Evolutionary conservation across 2,329 filamentous ascomycete species (phyloP).

Genomic region (Colletotrichum trifolii): DNA sequence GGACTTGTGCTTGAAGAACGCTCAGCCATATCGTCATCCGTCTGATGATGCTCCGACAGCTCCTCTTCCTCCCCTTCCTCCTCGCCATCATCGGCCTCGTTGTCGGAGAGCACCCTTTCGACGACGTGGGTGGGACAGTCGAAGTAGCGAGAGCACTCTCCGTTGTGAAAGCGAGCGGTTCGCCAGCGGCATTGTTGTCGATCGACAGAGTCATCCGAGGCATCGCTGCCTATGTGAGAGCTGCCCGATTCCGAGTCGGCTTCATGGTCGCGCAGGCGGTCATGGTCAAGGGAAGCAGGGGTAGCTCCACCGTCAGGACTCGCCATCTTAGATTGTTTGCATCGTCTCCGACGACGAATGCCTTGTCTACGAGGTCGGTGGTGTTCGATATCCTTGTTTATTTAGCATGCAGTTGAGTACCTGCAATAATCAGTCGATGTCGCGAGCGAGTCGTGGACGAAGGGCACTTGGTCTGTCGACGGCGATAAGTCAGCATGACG

Average conservation of each 20-base stretch:
- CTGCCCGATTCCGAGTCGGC: slow-evolving; percentile 46
- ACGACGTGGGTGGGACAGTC: slow-evolving; percentile 61
- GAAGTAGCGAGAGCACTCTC: slow-evolving; percentile 59
- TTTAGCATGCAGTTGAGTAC: slow-evolving; percentile 2
- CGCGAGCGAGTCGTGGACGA: slow-evolving; percentile 28
- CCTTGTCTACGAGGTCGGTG: not conserved
- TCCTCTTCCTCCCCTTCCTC: slow-evolving; percentile 14
- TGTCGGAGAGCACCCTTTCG: slow-evolving; percentile 51
- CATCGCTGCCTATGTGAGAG: slow-evolving; percentile 53
- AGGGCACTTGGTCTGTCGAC: slow-evolving; percentile 28
- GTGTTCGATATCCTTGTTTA: not conserved
- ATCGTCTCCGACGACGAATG: slow-evolving; percentile 22
- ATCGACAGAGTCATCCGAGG: slow-evolving; percentile 34
- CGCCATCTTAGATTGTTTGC: slow-evolving; percentile 47
- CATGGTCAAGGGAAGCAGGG: slow-evolving; percentile 38
- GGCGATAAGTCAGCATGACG: slow-evolving; percentile 37
- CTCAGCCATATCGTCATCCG: slow-evolving; percentile 5
- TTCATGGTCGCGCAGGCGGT: slow-evolving; percentile 34
- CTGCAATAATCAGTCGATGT: slow-evolving; percentile 29
- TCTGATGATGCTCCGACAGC: slow-evolving; percentile 17
- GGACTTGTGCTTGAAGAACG: slow-evolving; percentile 1
- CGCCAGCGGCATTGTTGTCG: slow-evolving; percentile 51
- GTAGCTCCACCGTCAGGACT: slow-evolving; percentile 44
- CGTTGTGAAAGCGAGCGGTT: slow-evolving; percentile 50
- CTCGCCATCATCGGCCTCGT: slow-evolving; percentile 38